phyloP scores from a whole-genome alignment of 1,139 yeast genomes.

The Geotrichum citri-aurantii region DNA sequence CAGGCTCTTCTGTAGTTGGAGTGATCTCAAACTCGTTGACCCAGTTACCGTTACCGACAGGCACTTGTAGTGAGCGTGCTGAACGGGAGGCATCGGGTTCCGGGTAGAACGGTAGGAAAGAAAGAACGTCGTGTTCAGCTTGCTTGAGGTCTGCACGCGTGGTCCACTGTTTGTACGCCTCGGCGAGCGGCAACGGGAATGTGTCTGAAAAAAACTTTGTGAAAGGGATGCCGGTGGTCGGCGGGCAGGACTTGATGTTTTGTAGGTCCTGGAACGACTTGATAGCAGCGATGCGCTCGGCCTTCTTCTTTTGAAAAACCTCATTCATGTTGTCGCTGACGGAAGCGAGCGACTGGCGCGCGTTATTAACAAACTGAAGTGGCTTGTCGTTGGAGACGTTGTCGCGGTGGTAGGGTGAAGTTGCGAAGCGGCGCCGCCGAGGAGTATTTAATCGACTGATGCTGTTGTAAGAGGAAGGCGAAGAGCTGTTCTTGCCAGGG shows the following conservation, averaged over 20 bases:
- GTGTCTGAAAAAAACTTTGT: conserved; percentile 28
- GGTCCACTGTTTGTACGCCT: conserved; percentile 44
- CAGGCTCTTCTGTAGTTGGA: background rate
- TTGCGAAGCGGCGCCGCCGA: background rate
- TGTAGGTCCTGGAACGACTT: background rate
- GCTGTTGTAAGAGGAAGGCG: background rate
- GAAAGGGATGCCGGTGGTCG: conserved; percentile 34
- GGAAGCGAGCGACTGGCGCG: background rate
- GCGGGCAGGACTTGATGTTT: conserved; percentile 27
- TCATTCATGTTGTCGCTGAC: background rate
- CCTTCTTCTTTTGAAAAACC: background rate
- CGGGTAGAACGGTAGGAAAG: conserved; percentile 58
- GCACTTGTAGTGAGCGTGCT: conserved; percentile 48
- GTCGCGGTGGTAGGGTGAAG: background rate
- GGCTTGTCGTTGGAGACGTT: background rate
- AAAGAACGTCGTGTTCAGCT: conserved; percentile 41
- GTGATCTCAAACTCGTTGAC: conserved; percentile 53
- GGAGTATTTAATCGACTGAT: background rate
- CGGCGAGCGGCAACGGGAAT: conserved; percentile 34
- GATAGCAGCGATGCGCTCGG: background rate
- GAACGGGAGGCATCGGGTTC: conserved; percentile 42
- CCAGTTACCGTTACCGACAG: conserved; percentile 42
- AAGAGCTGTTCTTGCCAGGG: background rate
- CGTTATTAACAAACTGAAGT: background rate
- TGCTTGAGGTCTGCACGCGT: conserved; percentile 34